Percentiles rank a stretch among this genome's conserved stretches.
These are phyloP conservation scores for Xerocomus amazonicus DNA, from an alignment of 1,284 basidiomycete species.

Conservation along the genomic window DNA sequence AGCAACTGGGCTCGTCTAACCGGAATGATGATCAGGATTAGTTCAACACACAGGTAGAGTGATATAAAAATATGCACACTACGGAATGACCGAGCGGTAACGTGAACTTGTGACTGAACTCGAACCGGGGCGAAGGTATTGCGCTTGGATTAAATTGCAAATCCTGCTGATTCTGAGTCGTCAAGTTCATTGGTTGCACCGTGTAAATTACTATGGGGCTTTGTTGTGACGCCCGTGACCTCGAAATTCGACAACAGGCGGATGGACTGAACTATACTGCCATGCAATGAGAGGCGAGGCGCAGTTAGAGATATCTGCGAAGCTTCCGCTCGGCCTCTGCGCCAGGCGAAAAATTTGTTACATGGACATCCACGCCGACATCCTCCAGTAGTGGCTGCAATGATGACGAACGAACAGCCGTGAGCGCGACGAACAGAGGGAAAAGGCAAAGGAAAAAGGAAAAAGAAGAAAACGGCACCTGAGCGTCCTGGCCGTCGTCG, in stretches of 20 bases:
- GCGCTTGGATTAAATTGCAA: slow-evolving; percentile 37
- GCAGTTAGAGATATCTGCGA: too few relatives aligned
- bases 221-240: slow-evolving; percentile 13
- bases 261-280: not conserved
- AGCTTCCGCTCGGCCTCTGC: too few relatives aligned
- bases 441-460: too few relatives aligned
- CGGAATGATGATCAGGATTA: not conserved
- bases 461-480: too few relatives aligned
- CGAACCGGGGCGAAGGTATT: slow-evolving; percentile 37
- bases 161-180: slow-evolving; percentile 39
- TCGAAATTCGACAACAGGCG: slow-evolving; percentile 16
- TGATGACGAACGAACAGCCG: too few relatives aligned
- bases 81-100: slow-evolving; percentile 35
- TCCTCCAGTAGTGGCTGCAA: too few relatives aligned
- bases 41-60: not conserved
- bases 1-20: slow-evolving; percentile 39
- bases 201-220: slow-evolving; percentile 33
- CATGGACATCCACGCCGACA: too few relatives aligned
- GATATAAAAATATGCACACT: slow-evolving; percentile 29
- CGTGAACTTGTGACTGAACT: slow-evolving; percentile 30
- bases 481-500: too few relatives aligned
- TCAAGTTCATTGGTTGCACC: slow-evolving; percentile 38
- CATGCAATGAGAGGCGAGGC: too few relatives aligned
- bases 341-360: too few relatives aligned
- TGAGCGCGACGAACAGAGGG: too few relatives aligned